These are phyloP conservation scores for Starmera quercuum DNA, from an alignment of 805 yeast species.

Conservation along the genomic window DNA sequence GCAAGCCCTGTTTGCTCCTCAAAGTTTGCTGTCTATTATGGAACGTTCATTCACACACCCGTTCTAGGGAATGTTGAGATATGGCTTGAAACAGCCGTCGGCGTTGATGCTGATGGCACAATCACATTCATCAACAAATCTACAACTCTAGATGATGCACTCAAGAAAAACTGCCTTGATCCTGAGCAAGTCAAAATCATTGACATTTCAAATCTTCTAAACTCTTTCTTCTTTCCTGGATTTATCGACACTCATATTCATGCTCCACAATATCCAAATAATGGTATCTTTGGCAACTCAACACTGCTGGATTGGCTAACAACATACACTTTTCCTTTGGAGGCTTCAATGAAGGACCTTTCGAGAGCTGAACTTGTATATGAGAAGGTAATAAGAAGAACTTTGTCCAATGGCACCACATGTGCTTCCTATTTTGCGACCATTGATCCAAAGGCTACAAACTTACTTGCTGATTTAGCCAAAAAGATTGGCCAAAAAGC, in stretches of 20 bases:
- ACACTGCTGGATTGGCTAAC: slow-evolving; percentile 87
- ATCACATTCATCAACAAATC: slow-evolving; percentile 22
- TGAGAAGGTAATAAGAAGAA: slow-evolving; percentile 54
- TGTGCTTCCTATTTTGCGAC: slow-evolving; percentile 91
- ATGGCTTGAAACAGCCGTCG: slow-evolving; percentile 47
- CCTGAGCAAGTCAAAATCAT: slow-evolving; percentile 24
- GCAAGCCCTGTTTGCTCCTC: too few relatives aligned
- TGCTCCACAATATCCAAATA: slow-evolving; percentile 79
- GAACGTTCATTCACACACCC: slow-evolving; percentile 73
- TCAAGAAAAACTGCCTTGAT: slow-evolving; percentile 10
- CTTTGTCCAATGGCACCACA: slow-evolving; percentile 80
- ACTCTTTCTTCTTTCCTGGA: slow-evolving; percentile 71
- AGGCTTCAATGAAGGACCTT: slow-evolving; percentile 52
- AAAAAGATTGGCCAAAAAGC: slow-evolving; percentile 74
- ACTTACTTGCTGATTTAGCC: slow-evolving; percentile 67
- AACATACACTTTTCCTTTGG: slow-evolving; percentile 85
- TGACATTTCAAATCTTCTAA: slow-evolving; percentile 27
- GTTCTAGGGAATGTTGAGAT: slow-evolving; percentile 47
- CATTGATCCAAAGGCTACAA: slow-evolving; percentile 69
- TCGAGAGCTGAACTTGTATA: slow-evolving; percentile 56
- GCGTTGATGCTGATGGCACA: slow-evolving; percentile 45
- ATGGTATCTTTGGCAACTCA: slow-evolving; percentile 76
- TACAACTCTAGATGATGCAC: slow-evolving; percentile 21
- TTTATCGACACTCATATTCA: slow-evolving; percentile 79
- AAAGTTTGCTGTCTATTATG: slow-evolving; percentile 48